Percentiles rank a stretch among this genome's conserved stretches.
phyloP scores from a whole-genome alignment of 169 alveolate genomes.

The Miamiensis avidus region DNA sequence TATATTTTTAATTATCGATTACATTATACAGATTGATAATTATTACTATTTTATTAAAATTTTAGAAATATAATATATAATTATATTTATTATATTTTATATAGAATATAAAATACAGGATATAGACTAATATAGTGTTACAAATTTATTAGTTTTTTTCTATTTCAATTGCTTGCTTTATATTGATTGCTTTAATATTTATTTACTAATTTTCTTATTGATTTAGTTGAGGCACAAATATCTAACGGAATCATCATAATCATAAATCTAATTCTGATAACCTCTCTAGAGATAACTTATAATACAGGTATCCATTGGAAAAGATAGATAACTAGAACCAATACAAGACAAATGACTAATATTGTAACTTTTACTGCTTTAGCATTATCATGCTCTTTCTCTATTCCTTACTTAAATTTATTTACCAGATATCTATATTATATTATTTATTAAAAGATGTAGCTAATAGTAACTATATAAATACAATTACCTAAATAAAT shows the following conservation, averaged over 20 bases:
- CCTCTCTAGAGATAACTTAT: conserved; percentile 6
- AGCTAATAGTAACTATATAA: no score
- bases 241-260: conserved; percentile 29
- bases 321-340: background rate
- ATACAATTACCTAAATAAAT: background rate
- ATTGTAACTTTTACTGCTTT: background rate
- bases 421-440: background rate
- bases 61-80: no score
- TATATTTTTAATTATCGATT: no score
- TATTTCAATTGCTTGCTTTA: background rate
- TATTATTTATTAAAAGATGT: background rate
- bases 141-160: no score
- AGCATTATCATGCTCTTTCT: background rate
- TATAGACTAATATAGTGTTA: no score
- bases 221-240: conserved; percentile 11
- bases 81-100: no score
- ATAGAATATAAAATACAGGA: no score
- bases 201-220: background rate
- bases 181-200: background rate
- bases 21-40: no score
- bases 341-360: background rate
- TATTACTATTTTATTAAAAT: no score
- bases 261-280: conserved; percentile 17
- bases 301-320: conserved; percentile 22
- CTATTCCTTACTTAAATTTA: background rate